Evolutionary conservation across 208 protist species (phyloP), one percentile per base, ranked within the genome.

Genomic region (Acanthamoeba triangularis): DNA sequence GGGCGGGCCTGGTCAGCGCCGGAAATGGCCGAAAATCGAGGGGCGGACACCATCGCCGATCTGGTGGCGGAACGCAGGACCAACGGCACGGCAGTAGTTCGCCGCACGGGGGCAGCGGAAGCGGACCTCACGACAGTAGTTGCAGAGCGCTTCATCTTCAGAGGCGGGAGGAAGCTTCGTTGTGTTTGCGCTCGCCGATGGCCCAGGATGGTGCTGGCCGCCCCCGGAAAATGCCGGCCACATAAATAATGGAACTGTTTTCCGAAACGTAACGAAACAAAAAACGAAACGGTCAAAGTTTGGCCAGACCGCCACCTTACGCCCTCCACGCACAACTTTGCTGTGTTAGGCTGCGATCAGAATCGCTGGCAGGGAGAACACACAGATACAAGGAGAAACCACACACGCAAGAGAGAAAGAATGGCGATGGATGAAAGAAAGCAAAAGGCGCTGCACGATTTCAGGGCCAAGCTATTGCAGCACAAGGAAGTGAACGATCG

Each of bases 381-480:
- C 49, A 54, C 1, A 54, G 49, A 72, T n/a, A 25, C 63, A 35
- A 63, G 25, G 23, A 90, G n/a, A 61, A 91, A 10, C 6, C 2
- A 63, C 47, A n/a, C n/a, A 91, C 52, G 11, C 3, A 91, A n/a
- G 35, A 91, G n/a, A n/a, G n/a, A 91, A 37, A 90, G 28, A 90
- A 82, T 82, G 74, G 82, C 82, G 18, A 90, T 90, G 82, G 82
- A 93, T 63, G 95, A 95, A 25, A 59, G 37, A 30, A 91, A 96
- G 61, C 80, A 96, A 18, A 56, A 95, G 54, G 95, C 97, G 14
- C 78, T 98, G 23, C 30, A 61, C 35, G 84, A 96, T 10, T 98
- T 98, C 72, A 91, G 97, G 90, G 80, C 96, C 78, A 97, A 97
- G 96, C 82, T 98, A 33, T 90, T 98, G 18, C 96, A 98, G 85